Evolutionary conservation across 176 grass and related monocot species (phyloP).

Genomic region (Saccharum officinarum): DNA sequence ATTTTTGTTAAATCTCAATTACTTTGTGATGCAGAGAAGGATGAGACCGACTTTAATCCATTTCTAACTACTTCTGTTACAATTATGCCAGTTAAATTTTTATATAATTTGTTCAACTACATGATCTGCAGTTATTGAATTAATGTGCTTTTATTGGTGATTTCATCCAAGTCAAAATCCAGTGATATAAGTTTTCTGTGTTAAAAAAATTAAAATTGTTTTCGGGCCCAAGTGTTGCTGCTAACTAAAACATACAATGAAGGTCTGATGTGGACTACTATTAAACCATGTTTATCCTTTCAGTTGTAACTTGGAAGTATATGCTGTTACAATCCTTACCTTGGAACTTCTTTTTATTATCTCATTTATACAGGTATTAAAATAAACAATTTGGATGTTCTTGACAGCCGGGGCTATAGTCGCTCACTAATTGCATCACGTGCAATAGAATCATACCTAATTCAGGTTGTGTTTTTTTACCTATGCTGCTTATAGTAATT

Average conservation of each 20-base stretch:
- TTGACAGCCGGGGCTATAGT: slow-evolving; percentile 75
- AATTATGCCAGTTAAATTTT: not conserved
- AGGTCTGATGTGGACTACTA: not conserved
- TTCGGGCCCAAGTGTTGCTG: not conserved
- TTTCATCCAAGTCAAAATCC: slow-evolving; percentile 13
- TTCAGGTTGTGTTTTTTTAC: slow-evolving; percentile 64
- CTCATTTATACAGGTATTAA: slow-evolving; percentile 68
- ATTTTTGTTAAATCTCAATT: not conserved
- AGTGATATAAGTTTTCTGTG: not conserved
- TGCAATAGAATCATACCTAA: slow-evolving; percentile 94
- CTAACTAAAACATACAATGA: not conserved
- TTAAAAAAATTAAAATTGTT: not conserved
- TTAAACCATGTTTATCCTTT: slow-evolving; percentile 5
- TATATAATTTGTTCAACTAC: not conserved
- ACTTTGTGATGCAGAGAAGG: not conserved
- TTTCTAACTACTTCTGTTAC: not conserved
- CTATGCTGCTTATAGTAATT: slow-evolving; percentile 20
- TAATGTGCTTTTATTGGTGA: not conserved
- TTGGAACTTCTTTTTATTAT: slow-evolving; percentile 11
- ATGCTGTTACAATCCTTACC: slow-evolving; percentile 10
- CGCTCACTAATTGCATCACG: slow-evolving; percentile 79
- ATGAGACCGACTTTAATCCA: not conserved
- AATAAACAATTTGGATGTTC: slow-evolving; percentile 76
- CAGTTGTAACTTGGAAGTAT: not conserved
- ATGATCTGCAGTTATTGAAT: slow-evolving; percentile 1